phyloP scores from a whole-genome alignment of 371 early-diverging fungal genomes.

The Vairimorpha necatrix region DNA sequence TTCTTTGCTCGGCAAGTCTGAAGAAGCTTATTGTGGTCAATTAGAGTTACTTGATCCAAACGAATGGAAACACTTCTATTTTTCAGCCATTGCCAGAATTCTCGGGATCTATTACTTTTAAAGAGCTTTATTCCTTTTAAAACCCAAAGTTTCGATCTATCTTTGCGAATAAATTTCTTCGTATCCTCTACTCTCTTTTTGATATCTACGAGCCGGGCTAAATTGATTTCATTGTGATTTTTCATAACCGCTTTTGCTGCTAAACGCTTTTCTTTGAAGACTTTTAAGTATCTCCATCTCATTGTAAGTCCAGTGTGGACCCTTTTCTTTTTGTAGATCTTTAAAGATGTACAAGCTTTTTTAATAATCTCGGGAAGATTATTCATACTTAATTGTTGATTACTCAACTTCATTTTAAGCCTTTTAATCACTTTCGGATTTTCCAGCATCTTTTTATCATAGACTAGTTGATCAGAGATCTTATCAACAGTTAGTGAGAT shows the following conservation, averaged over 20 bases:
- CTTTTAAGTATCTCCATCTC: too few relatives aligned
- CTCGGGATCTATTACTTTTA: background rate
- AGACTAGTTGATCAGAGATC: slow-evolving; percentile 1
- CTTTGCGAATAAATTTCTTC: slow-evolving; percentile 1
- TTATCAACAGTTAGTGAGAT: background rate
- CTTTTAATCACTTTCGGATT: background rate
- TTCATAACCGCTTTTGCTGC: slow-evolving; percentile 4
- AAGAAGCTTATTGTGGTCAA: background rate
- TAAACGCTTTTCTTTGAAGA: background rate
- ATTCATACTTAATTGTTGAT: background rate
- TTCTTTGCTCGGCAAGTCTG: background rate
- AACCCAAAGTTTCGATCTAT: background rate
- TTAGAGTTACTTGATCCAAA: background rate
- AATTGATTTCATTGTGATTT: background rate
- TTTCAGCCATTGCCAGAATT: slow-evolving; percentile 7
- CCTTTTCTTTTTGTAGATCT: too few relatives aligned
- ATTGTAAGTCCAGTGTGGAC: too few relatives aligned
- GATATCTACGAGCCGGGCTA: background rate
- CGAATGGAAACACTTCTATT: background rate
- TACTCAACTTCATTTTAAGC: background rate
- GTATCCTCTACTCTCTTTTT: background rate
- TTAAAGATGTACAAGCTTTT: too few relatives aligned
- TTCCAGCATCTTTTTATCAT: slow-evolving; percentile 6
- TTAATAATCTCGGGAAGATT: background rate
- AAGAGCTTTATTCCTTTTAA: background rate